Percentiles rank a stretch among this genome's conserved stretches.
phyloP scores from a whole-genome alignment of 2,329 filamentous ascomycete genomes.

The Ustulina deusta region DNA sequence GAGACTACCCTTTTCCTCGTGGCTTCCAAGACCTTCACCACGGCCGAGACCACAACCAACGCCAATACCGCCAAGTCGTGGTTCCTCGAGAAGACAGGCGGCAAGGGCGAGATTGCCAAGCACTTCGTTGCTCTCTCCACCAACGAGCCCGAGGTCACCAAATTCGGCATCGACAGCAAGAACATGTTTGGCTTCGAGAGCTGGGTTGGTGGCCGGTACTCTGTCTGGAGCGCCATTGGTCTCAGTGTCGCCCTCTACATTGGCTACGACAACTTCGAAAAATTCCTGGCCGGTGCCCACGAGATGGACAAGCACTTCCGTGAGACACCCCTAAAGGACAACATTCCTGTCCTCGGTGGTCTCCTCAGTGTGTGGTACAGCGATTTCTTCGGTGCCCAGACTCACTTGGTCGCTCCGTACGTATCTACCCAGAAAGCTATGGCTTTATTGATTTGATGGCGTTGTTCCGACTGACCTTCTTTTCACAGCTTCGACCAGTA shows the following conservation, averaged over 20 bases:
- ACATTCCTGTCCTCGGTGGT: constrained; percentile 93
- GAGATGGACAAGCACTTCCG: constrained; percentile 99
- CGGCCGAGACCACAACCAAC: constrained; percentile 96
- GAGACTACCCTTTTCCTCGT: constrained; percentile 99
- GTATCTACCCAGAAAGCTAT: constrained; percentile 51
- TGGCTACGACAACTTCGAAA: constrained; percentile 96
- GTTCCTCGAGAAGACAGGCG: constrained; percentile 85
- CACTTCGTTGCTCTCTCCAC: constrained; percentile 99
- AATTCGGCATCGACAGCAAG: constrained; percentile 98
- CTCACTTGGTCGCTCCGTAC: constrained; percentile 94
- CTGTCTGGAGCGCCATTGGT: constrained; percentile 98
- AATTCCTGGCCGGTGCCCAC: constrained; percentile 93
- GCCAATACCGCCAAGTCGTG: constrained; percentile 96
- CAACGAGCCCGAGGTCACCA: constrained; percentile 93
- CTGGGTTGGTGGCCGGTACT: constrained; percentile 98
- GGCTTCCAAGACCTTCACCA: constrained; percentile 99
- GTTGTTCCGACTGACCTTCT: constrained; percentile 11
- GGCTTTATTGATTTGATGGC: not conserved
- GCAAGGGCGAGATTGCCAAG: constrained; percentile 92
- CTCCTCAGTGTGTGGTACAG: constrained; percentile 98
- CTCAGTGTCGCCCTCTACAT: constrained; percentile 94
- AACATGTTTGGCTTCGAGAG: constrained; percentile 99
- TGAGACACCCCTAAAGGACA: constrained; percentile 88
- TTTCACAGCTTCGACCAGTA: constrained; percentile 91
- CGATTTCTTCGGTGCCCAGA: constrained; percentile 98